phyloP scores from a whole-genome alignment of 2,329 filamentous ascomycete species.

The Davidsoniella virescens region DNA sequence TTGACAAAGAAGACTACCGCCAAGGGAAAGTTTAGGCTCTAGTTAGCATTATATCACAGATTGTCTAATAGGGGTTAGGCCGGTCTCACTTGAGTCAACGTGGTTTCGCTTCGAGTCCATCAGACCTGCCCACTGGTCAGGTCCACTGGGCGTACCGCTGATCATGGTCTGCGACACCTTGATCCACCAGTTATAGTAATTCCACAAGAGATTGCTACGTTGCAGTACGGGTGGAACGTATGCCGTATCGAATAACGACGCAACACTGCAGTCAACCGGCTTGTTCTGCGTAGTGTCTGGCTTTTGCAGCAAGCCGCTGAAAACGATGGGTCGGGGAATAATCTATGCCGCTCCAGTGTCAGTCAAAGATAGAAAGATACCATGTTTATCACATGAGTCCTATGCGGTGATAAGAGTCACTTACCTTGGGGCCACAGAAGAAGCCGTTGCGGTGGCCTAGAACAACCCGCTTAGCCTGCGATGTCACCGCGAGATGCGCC shows the following conservation, averaged over 20 bases:
- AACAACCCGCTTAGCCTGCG: constrained; percentile 25
- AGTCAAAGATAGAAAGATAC: too few species aligned
- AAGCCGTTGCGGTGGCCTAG: constrained; percentile 31
- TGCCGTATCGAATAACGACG: constrained; percentile 34
- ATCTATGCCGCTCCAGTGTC: neutral
- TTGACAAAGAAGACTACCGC: constrained; percentile 26
- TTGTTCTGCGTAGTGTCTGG: constrained; percentile 22
- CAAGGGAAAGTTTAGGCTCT: neutral
- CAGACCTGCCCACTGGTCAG: constrained; percentile 32
- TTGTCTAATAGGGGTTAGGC: neutral
- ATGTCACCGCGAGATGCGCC: constrained; percentile 28
- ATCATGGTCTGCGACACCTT: constrained; percentile 26
- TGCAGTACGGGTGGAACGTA: constrained; percentile 32
- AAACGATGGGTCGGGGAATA: constrained; percentile 2
- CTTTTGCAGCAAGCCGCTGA: constrained; percentile 3
- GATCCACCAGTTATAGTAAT: constrained; percentile 30
- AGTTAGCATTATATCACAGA: neutral
- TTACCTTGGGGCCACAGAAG: constrained; percentile 28
- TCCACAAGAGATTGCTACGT: constrained; percentile 27
- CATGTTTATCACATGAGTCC: neutral
- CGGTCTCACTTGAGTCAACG: constrained; percentile 20
- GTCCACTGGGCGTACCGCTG: constrained; percentile 28
- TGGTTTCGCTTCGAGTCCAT: constrained; percentile 24
- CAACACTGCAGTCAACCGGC: constrained; percentile 29
- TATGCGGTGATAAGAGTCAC: neutral